Percentiles rank a stretch among this genome's conserved stretches.
These are phyloP conservation scores for Sordariomycetes sp. DNA, from an alignment of 2,329 filamentous ascomycete species.

Conservation along the genomic window DNA sequence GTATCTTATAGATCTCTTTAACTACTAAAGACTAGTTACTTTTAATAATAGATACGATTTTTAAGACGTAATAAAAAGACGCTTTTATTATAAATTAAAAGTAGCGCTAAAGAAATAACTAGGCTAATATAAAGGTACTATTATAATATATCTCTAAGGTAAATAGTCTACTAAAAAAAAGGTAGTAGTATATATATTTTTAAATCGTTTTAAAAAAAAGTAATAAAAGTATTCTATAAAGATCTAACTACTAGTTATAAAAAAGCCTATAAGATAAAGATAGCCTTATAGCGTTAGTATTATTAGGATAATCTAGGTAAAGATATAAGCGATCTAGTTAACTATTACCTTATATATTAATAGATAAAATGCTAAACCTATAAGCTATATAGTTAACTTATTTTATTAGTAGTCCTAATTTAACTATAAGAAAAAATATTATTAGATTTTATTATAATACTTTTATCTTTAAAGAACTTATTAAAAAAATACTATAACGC, in stretches of 20 bases:
- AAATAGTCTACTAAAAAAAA: background rate
- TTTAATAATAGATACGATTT: too few relatives aligned
- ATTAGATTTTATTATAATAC: background rate
- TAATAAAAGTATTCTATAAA: background rate
- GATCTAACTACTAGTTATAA: background rate
- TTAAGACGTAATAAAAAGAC: too few relatives aligned
- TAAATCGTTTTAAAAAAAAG: background rate
- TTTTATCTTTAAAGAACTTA: background rate
- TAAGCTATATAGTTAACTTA: too few relatives aligned
- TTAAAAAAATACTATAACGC: background rate
- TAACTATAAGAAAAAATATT: background rate
- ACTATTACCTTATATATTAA: background rate
- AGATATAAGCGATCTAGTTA: background rate
- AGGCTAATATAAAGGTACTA: too few relatives aligned
- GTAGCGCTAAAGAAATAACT: too few relatives aligned
- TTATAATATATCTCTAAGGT: background rate
- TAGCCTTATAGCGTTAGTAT: background rate
- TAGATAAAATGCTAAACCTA: background rate
- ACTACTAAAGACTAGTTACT: background rate
- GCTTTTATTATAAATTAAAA: too few relatives aligned
- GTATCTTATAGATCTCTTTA: background rate
- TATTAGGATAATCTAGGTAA: background rate
- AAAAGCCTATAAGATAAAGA: background rate
- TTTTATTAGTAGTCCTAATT: background rate
- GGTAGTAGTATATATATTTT: background rate